phyloP scores from a whole-genome alignment of 2,329 filamentous ascomycete genomes.

The Parastagonospora avenae region DNA sequence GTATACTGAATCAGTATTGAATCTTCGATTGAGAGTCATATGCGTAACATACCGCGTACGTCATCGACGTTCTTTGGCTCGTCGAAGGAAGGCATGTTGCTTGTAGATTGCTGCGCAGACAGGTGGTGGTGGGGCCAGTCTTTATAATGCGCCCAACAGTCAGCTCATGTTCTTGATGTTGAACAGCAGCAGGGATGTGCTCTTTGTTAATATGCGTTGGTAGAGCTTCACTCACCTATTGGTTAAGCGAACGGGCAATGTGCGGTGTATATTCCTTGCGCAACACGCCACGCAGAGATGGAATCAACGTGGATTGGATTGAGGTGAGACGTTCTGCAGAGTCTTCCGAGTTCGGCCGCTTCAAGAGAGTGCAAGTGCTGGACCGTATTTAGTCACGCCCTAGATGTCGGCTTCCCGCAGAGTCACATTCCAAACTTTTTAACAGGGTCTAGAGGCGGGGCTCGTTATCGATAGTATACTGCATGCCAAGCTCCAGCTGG shows the following conservation, averaged over 20 bases:
- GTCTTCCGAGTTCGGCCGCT: constrained; percentile 7
- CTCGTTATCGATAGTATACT: constrained; percentile 8
- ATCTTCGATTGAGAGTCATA: background rate
- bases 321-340: background rate
- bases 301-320: constrained; percentile 4
- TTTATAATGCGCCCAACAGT: constrained; percentile 21
- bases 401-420: background rate
- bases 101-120: constrained; percentile 1
- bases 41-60: constrained; percentile 53
- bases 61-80: constrained; percentile 51
- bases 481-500: background rate
- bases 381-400: background rate
- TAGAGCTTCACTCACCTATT: too few species aligned
- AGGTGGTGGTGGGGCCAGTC: constrained; percentile 10
- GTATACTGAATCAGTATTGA: constrained; percentile 14
- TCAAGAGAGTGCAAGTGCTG: background rate
- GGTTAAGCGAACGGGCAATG: background rate
- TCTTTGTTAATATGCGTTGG: background rate
- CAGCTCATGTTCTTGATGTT: constrained; percentile 4
- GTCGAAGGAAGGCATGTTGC: constrained; percentile 36
- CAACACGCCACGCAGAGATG: background rate
- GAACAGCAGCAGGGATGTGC: background rate
- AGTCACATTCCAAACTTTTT: constrained; percentile 7
- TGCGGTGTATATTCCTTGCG: constrained; percentile 2
- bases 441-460: constrained; percentile 5